Base-by-base conservation (phyloP, 768 basidiomycete species). In the Coprinopsis strossmayeri region DNA sequence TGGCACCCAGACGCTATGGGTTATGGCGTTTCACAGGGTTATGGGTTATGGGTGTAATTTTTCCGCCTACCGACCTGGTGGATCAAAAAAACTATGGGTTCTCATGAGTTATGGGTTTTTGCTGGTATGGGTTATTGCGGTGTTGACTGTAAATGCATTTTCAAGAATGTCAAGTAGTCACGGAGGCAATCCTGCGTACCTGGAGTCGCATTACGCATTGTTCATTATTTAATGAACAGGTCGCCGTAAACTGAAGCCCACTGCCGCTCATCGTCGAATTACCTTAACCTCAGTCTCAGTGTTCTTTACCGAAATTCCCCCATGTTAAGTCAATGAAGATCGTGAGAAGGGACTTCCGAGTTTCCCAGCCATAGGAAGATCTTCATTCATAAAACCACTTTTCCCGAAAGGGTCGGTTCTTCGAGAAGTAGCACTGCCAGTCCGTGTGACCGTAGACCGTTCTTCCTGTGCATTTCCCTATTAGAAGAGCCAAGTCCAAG, bases 381-480 rank as follows among this genome's bases (percentile, higher is more conserved):
- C 49, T 44, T 50, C 49, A 25, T 43, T 15, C 20, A 50, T 15
- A 18, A 26, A 27, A 18, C 13, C 25, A 30, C 25, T 38, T 41
- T 40, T 39, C 17, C 50, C 50, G 50, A 51, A 46, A 46, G 50
- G 24, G 50, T 39, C 50, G 44, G 50, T 46, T 45, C 27, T 9
- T 12, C 34, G 35, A 39, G 26, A 15, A 35, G 24, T 17, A n/a
- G n/a, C n/a, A n/a, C n/a, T n/a, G n/a, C n/a, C n/a, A n/a, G n/a
- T n/a, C n/a, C 23, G 21, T 51, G 44, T 26, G 35, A 38, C 25
- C 18, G 12, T 32, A 28, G 27, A 34, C 37, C 48, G 9, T 7
- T 38, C 17, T 17, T 5, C 17, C 5, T 38, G 5, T 18, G 18
- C 40, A 10, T 45, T 32, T 23, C 21, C 21, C 43, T 45, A 9